Base-by-base conservation (phyloP, 495 filamentous ascomycete genomes). In the Pyrenula aspistea region DNA sequence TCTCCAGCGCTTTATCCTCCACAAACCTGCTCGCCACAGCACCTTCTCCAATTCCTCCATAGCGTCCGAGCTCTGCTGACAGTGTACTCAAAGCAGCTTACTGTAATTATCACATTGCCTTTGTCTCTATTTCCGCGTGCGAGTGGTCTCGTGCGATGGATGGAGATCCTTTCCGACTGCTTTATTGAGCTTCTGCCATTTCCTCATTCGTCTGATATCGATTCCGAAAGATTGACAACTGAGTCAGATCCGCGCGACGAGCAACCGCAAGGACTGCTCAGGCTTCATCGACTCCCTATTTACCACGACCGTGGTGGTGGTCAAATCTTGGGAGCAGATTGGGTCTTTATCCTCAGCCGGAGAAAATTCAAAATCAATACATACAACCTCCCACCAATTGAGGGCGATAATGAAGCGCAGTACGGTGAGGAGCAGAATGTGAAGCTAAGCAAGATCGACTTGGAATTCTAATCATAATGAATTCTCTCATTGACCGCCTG, bases 151-250 rank as follows among this genome's bases (percentile, higher is more conserved):
- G 79, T 89, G 23, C 83, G 92, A 21, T 96, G 91, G 90, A 84
- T 89, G 54, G 93, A 97, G 67, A 67, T 90, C 10, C 76, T 97
- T 12, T 79, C 75, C 62, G 92, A 97, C 62, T 89, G 91, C 12
- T 89, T 96, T 12, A 68, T 97, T 15, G 91, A 96, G 70, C 76
- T 98, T 12, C 83, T 88, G 25, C 91, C 93, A 0, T 87, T 98
- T 59, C 87, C 87, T 51, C 81, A 88, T 58, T 80, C 73, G 12
- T 75, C 82, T 2, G 77, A 81, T 48, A 71, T 83, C 12, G 73
- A 77, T 53, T 75, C 80, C 10, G 73, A 75, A 11, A 76, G 72
- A 0, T 56, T 65, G 59, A 60, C 62, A 54, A 67, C 61, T 59
- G 81, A 72, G 53, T 74, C 66, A 4, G 78, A 74, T 31, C 62